Conservation (phyloP, 1,284 basidiomycete species). For the Ganoderma resinaceum region DNA sequence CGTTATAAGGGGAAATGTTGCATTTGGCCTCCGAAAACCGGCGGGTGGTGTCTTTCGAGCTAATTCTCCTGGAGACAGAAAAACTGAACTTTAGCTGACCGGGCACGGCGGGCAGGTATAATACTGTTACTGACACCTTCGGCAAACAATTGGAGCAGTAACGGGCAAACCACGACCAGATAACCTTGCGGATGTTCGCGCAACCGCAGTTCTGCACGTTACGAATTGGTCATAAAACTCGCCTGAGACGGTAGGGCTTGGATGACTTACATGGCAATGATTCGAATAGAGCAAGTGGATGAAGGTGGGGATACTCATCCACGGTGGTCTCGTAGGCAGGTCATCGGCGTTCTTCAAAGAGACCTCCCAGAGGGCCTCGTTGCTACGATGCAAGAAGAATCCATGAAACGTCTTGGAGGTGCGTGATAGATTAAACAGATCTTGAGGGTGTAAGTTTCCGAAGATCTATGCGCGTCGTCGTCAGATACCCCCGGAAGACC, state of each 20-base stretch:
- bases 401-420: conserved; percentile 18
- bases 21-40: background rate
- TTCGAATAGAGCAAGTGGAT: conserved; percentile 14
- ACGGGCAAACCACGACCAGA: conserved; percentile 5
- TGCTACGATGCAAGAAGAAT: conserved; percentile 12
- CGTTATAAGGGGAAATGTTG: background rate
- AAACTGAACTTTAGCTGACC: too few species aligned
- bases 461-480: conserved; percentile 47
- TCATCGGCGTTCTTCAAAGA: conserved; percentile 1
- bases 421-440: conserved; percentile 31
- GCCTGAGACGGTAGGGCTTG: background rate
- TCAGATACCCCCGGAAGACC: background rate
- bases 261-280: conserved; percentile 15
- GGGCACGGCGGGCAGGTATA: background rate
- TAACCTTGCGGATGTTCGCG: background rate
- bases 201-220: background rate
- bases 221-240: too few species aligned
- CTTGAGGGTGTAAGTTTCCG: conserved; percentile 49
- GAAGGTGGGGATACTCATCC: conserved; percentile 20
- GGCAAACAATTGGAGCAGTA: conserved; percentile 4
- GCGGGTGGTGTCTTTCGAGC: background rate
- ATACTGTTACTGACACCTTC: background rate
- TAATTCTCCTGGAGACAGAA: background rate
- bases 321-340: conserved; percentile 18
- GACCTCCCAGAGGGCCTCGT: conserved; percentile 10